Conservation (phyloP, 2,329 filamentous ascomycete species). For the Polychaeton citri region DNA sequence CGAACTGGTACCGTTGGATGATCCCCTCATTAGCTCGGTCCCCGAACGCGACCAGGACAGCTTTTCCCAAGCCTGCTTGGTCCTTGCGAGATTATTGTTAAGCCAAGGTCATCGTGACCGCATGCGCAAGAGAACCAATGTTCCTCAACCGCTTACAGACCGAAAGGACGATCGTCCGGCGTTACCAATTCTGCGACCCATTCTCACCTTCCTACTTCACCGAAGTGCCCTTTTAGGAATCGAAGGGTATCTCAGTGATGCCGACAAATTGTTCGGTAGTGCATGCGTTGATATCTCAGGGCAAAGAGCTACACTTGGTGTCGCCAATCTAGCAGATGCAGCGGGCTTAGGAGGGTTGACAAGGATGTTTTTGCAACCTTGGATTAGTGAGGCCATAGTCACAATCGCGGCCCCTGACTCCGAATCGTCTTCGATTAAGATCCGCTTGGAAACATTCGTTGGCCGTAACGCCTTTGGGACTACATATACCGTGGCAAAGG, state of each 20-base stretch:
- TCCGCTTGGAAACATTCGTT: conserved; percentile 1
- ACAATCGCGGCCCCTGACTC: conserved; percentile 1
- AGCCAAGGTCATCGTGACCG: conserved; percentile 67
- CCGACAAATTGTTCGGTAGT: conserved; percentile 4
- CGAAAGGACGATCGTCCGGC: conserved; percentile 36
- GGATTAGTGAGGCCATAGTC: background rate
- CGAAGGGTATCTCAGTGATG: conserved; percentile 18
- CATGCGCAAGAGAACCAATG: conserved; percentile 52
- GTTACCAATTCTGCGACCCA: conserved; percentile 46
- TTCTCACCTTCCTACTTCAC: conserved; percentile 43
- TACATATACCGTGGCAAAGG: background rate
- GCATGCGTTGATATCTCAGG: conserved; percentile 9
- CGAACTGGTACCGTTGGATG: conserved; percentile 52
- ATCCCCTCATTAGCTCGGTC: conserved; percentile 17
- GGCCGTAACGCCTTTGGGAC: conserved; percentile 4
- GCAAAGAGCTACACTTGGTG: conserved; percentile 6
- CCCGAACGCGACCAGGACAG: conserved; percentile 19
- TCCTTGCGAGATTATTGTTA: conserved; percentile 63
- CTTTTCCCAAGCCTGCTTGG: conserved; percentile 52
- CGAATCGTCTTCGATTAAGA: background rate
- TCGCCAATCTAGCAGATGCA: conserved; percentile 1
- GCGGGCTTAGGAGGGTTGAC: conserved; percentile 7
- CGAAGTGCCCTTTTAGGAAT: conserved; percentile 23
- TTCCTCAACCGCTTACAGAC: conserved; percentile 43
- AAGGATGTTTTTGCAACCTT: conserved; percentile 2